Evolutionary conservation across 306 rosid species (phyloP).

Genomic region (Cucumis cinereus): DNA sequence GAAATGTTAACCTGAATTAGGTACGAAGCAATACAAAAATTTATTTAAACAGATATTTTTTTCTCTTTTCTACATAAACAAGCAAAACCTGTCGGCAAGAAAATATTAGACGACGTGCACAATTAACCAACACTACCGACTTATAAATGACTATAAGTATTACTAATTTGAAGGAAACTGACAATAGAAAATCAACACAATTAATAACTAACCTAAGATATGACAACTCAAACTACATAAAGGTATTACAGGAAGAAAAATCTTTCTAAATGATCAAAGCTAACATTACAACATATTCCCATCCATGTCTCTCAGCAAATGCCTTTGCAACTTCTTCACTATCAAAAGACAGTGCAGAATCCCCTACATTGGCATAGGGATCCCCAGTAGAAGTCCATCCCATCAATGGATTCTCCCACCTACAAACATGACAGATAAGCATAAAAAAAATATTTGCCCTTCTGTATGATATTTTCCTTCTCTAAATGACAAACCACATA

Average conservation of each 20-base stretch:
- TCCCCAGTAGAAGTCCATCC: constrained; percentile 99
- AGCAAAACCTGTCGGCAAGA: too few relatives aligned
- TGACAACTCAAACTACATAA: background rate
- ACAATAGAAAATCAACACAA: background rate
- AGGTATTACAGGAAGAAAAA: background rate
- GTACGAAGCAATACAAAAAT: too few relatives aligned
- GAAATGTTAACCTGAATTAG: too few relatives aligned
- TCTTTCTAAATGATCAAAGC: background rate
- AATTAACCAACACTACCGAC: background rate
- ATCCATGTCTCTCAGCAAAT: constrained; percentile 88
- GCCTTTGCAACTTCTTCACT: constrained; percentile 73
- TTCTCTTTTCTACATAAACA: too few relatives aligned
- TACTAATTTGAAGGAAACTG: background rate
- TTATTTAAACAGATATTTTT: too few relatives aligned
- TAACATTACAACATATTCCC: constrained; percentile 78
- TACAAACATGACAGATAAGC: constrained; percentile 12
- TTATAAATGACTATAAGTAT: too few relatives aligned
- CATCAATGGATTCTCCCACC: constrained; percentile 99
- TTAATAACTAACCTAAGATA: background rate
- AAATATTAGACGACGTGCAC: background rate
- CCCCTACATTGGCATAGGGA: constrained; percentile 90
- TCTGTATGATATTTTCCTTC: background rate
- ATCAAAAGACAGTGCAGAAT: constrained; percentile 69
- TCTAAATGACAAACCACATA: background rate
- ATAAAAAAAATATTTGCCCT: background rate